phyloP scores from a whole-genome alignment of 176 grass and related monocot genomes.

The Thalia dealbata region DNA sequence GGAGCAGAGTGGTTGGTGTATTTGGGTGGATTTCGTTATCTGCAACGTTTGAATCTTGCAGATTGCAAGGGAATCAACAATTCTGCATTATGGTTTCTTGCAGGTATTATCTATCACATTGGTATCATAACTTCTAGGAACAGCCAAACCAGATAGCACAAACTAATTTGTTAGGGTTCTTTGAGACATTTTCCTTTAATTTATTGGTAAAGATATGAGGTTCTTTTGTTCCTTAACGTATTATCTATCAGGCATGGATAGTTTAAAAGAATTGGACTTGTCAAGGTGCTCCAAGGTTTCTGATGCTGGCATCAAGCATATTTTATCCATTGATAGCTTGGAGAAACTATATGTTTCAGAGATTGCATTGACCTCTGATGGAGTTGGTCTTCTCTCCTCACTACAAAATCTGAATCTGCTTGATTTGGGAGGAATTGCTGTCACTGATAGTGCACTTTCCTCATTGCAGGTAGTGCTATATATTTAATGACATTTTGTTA shows the following conservation, averaged over 20 bases:
- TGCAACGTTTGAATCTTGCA: constrained; percentile 44
- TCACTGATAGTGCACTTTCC: constrained; percentile 42
- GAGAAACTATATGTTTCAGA: constrained; percentile 66
- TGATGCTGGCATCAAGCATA: constrained; percentile 64
- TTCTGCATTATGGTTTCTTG: constrained; percentile 49
- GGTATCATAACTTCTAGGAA: background rate
- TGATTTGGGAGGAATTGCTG: constrained; percentile 64
- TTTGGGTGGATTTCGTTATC: constrained; percentile 52
- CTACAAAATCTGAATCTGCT: constrained; percentile 41
- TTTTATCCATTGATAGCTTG: constrained; percentile 55
- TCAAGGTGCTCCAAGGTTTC: constrained; percentile 69
- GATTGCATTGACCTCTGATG: constrained; percentile 55
- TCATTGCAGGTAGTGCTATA: constrained; percentile 47
- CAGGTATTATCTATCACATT: constrained; percentile 32
- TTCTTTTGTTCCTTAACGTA: background rate
- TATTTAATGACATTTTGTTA: background rate
- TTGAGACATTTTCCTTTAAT: background rate
- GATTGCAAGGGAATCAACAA: constrained; percentile 61
- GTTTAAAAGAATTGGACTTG: constrained; percentile 65
- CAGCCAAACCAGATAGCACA: background rate
- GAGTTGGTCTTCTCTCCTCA: constrained; percentile 59
- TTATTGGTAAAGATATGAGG: background rate
- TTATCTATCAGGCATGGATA: constrained; percentile 48
- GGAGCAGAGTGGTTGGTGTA: constrained; percentile 79
- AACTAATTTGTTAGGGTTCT: background rate